Evolutionary conservation across 2,329 filamentous ascomycete genomes (phyloP).

Genomic region (Calcarisporium arbuscula): DNA sequence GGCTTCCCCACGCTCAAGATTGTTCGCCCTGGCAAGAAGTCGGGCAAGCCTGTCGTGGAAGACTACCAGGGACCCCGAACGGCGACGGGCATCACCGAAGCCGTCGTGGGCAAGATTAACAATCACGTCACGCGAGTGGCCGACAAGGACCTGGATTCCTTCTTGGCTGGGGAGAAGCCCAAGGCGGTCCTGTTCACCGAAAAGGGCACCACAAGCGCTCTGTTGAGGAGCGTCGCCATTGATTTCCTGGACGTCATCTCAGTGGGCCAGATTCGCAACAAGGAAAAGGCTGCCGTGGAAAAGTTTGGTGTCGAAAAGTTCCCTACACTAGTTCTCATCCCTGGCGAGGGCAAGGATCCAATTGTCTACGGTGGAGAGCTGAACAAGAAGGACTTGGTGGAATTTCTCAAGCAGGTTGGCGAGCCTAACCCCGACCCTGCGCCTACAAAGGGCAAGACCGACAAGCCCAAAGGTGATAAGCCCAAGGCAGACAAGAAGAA

Average conservation of each 20-base stretch:
- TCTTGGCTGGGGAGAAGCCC: conserved; percentile 65
- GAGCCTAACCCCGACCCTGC: conserved; percentile 70
- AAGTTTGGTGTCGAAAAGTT: conserved; percentile 72
- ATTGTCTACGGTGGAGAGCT: conserved; percentile 75
- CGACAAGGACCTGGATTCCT: conserved; percentile 72
- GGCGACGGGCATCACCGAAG: conserved; percentile 82
- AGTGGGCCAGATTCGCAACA: conserved; percentile 77
- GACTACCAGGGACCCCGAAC: conserved; percentile 82
- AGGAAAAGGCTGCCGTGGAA: conserved; percentile 65
- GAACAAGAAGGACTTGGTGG: conserved; percentile 74
- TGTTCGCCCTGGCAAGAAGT: conserved; percentile 75
- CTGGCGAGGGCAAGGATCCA: conserved; percentile 60
- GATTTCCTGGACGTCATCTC: conserved; percentile 79
- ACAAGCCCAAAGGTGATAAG: conserved; percentile 11
- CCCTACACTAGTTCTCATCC: conserved; percentile 74
- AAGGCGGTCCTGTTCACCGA: conserved; percentile 92
- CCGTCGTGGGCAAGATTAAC: conserved; percentile 79
- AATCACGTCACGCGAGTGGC: conserved; percentile 81
- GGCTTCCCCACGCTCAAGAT: conserved; percentile 97
- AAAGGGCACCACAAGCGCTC: conserved; percentile 79
- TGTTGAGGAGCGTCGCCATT: conserved; percentile 79
- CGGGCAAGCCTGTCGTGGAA: conserved; percentile 71
- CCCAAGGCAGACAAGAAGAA: conserved; percentile 28
- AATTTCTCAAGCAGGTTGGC: conserved; percentile 75
- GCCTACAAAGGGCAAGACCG: conserved; percentile 33